Base-by-base conservation (phyloP, 352 stramenopile genomes). In the Pythium myriotylum region DNA sequence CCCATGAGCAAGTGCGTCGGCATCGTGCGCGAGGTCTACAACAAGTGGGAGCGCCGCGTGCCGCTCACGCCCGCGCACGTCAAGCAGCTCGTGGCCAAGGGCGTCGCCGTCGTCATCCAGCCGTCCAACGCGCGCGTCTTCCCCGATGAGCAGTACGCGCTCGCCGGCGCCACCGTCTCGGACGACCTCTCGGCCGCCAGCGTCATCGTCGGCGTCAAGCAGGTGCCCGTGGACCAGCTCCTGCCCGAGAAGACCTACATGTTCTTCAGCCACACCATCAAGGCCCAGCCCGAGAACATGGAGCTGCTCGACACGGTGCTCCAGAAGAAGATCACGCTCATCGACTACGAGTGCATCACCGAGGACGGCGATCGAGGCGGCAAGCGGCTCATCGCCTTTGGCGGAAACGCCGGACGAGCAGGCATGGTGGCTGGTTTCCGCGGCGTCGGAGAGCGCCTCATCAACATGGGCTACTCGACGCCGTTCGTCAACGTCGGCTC, bases 201-300 rank as follows among this genome's bases (percentile, higher is more conserved):
- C 59, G 77, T 98, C 46, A 97, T 99, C 62, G 83, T 99, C 52
- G 95, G 95, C 68, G 94, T 99, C 61, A 99, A 99, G 76, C 89
- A 98, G 58, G 88, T 97, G 45, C 86, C 83, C 13, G 84, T 85
- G 61, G 68, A 84, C 16, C 63, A 86, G 50, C 73, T 98, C 40
- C 71, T 98, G 45, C 54, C 80, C 8, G 80, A 98, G 35, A 98
- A 98, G 74, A 98, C 93, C 20, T 98, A 98, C 71, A 85, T 98
- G 62, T 98, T 98, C 77, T 99, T 99, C 70, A 96, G 85, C 60
- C 96, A 99, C 81, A 97, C 92, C 53, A 98, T 98, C 79, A 99
- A 99, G 69, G 96, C 92, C 40, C 96, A 99, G 74, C 80, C 85
- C 3, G 89, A 98, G 68, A 98, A 98, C 75, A 98, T 99, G 95